phyloP scores from a whole-genome alignment of 106 monocot genomes.

The Posidonia australis region DNA sequence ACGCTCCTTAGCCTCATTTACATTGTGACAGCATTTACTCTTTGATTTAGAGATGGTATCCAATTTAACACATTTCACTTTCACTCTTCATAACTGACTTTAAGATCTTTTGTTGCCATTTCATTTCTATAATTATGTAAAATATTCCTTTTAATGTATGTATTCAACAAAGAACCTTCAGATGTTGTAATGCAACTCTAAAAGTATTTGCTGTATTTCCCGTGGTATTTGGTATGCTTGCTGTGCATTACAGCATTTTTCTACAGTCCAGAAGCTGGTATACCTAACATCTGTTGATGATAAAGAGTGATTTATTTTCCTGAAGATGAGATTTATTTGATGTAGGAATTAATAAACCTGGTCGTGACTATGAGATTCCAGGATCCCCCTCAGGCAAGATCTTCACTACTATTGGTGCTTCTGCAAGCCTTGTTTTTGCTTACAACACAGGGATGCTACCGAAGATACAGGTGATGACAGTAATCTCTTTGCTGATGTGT shows the following conservation, averaged over 20 bases:
- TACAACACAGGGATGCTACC: constrained; percentile 99
- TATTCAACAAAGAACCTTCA: no score
- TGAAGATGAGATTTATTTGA: no score
- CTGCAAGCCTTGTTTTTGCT: constrained; percentile 78
- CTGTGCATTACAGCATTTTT: no score
- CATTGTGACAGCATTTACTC: constrained; percentile 52
- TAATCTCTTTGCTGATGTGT: neutral
- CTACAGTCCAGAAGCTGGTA: no score
- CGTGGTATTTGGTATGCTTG: no score
- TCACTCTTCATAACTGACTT: neutral
- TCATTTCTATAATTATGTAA: no score
- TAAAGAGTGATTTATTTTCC: no score
- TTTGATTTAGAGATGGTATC: constrained; percentile 80
- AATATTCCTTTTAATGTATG: no score
- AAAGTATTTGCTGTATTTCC: no score
- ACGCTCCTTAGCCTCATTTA: constrained; percentile 79
- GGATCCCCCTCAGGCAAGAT: constrained; percentile 25
- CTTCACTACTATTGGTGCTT: constrained; percentile 67
- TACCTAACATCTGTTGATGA: no score
- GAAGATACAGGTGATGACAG: constrained; percentile 69
- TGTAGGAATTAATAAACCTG: constrained; percentile 39
- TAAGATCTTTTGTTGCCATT: neutral
- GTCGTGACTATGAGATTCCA: constrained; percentile 64
- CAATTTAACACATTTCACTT: neutral
- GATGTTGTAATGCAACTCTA: no score